These are phyloP conservation scores for Leishmania lainsoni DNA, from an alignment of 208 protist genomes.

Conservation along the genomic window DNA sequence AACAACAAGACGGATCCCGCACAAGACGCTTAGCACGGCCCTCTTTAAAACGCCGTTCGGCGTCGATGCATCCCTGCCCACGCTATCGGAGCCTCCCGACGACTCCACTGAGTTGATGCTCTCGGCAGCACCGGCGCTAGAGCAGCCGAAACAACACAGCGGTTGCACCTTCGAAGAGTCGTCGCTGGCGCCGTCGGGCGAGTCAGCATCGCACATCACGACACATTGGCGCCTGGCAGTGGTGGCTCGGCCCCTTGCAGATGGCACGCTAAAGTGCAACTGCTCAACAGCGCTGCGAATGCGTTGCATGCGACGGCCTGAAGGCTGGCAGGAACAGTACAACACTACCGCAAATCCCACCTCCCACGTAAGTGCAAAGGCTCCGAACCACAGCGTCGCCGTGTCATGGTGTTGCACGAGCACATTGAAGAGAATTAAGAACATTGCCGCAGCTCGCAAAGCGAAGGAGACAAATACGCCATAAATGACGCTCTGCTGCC, in stretches of 20 bases:
- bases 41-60: background rate
- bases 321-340: conserved; percentile 3
- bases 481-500: background rate
- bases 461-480: conserved; percentile 1
- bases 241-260: background rate
- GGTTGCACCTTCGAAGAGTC: background rate
- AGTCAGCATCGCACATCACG: too few species aligned
- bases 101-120: conserved; percentile 9
- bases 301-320: background rate
- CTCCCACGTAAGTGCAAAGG: conserved; percentile 5
- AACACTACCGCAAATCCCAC: background rate
- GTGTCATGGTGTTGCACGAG: background rate
- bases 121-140: background rate
- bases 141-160: background rate
- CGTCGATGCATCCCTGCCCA: background rate
- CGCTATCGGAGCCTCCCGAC: background rate
- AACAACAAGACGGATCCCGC: conserved; percentile 6
- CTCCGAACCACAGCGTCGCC: background rate
- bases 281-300: conserved; percentile 16
- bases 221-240: background rate
- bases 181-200: background rate
- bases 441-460: background rate
- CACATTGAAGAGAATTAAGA: background rate
- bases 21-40: background rate
- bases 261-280: background rate